Evolutionary conservation across 164 flowering plant species (phyloP).

Genomic region (Taxillus chinensis): DNA sequence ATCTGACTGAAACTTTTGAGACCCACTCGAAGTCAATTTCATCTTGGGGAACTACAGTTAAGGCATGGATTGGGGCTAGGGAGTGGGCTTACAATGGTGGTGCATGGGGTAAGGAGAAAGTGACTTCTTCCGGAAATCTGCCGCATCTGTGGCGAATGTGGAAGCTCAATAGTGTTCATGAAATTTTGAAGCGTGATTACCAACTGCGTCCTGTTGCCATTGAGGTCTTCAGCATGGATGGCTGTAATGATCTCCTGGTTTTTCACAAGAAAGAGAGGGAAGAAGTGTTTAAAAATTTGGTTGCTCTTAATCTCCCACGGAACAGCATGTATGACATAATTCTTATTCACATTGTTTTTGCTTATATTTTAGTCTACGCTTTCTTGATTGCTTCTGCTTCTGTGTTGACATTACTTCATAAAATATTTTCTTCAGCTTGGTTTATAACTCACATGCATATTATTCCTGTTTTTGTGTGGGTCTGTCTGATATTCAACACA

Average conservation of each 20-base stretch:
- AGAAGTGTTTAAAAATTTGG: slow-evolving; percentile 87
- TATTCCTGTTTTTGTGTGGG: too few species aligned
- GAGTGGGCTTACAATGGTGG: slow-evolving; percentile 99
- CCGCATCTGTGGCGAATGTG: slow-evolving; percentile 98
- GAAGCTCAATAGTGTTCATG: slow-evolving; percentile 95
- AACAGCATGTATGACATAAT: slow-evolving; percentile 75
- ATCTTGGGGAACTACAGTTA: slow-evolving; percentile 49
- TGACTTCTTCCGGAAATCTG: slow-evolving; percentile 55
- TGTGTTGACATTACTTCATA: neutral
- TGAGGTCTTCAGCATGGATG: slow-evolving; percentile 99
- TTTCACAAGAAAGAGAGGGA: slow-evolving; percentile 98
- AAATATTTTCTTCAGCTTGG: too few species aligned
- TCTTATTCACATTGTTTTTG: neutral
- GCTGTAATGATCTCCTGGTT: slow-evolving; percentile 95
- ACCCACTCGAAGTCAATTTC: slow-evolving; percentile 74
- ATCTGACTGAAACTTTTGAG: slow-evolving; percentile 51
- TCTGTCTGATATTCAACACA: too few species aligned
- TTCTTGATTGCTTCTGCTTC: neutral
- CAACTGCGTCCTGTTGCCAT: slow-evolving; percentile 98
- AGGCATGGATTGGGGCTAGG: slow-evolving; percentile 70
- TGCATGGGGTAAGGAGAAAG: slow-evolving; percentile 99
- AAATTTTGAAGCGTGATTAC: slow-evolving; percentile 94
- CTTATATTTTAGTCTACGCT: neutral
- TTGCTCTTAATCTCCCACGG: slow-evolving; percentile 96
- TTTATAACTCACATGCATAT: too few species aligned